Conservation (phyloP, 768 basidiomycete species). For the Neoboletus magnificus region DNA sequence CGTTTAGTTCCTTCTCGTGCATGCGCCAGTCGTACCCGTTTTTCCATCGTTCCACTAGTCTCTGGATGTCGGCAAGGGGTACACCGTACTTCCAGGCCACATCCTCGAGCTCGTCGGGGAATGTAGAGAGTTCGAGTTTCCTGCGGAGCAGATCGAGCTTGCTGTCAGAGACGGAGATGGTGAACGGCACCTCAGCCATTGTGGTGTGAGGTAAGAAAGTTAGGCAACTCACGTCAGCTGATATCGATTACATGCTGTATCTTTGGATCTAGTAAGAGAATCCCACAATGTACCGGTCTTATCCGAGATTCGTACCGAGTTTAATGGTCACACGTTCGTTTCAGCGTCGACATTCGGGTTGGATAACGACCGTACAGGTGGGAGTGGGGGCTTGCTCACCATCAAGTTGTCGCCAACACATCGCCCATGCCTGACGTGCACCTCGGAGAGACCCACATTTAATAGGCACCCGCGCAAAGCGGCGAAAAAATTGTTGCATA, state of each 20-base stretch:
- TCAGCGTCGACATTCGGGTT: neutral
- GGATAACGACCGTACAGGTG: neutral
- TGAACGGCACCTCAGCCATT: constrained; percentile 43
- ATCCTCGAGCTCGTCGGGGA: constrained; percentile 59
- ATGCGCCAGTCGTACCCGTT: constrained; percentile 55
- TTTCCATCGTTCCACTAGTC: constrained; percentile 49
- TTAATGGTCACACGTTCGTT: neutral
- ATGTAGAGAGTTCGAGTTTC: constrained; percentile 45
- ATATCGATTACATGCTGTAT: neutral
- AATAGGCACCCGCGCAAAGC: neutral
- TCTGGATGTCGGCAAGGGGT: constrained; percentile 46
- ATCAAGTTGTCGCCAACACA: neutral
- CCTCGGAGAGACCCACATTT: neutral
- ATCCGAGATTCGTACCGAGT: neutral
- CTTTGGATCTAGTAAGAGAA: neutral
- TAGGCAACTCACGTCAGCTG: neutral
- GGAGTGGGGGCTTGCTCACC: neutral
- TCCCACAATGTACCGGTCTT: neutral
- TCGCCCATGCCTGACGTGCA: neutral
- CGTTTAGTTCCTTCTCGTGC: constrained; percentile 49
- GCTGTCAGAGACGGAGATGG: constrained; percentile 43
- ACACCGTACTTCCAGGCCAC: constrained; percentile 50
- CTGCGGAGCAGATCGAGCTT: constrained; percentile 38
- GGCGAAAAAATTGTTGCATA: neutral
- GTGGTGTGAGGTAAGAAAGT: neutral